Percentiles rank a stretch among this genome's conserved stretches.
Conservation (phyloP, 2,329 filamentous ascomycete species). For the Exophiala sp. region DNA sequence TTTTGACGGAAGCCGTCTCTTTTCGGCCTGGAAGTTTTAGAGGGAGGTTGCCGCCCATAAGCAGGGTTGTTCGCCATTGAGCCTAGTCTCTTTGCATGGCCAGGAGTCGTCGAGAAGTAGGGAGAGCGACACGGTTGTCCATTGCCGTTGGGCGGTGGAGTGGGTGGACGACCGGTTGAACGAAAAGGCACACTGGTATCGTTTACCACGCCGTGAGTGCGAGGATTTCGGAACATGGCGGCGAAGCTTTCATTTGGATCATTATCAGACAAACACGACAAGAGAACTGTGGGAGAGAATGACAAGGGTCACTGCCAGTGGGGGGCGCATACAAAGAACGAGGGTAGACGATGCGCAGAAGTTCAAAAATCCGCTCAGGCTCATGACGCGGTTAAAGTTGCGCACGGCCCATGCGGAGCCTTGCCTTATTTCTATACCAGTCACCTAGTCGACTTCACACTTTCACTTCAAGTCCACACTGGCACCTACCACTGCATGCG, state of each 20-base stretch:
- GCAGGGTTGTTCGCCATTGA: constrained; percentile 18
- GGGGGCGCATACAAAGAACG: too few relatives aligned
- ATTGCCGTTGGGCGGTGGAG: constrained; percentile 13
- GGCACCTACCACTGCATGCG: not conserved
- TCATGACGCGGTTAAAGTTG: not conserved
- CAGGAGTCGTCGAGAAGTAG: constrained; percentile 8
- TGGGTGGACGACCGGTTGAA: constrained; percentile 23
- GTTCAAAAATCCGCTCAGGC: not conserved
- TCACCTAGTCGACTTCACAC: too few relatives aligned
- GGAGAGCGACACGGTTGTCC: constrained; percentile 3
- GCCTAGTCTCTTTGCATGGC: not conserved
- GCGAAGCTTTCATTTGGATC: constrained; percentile 3
- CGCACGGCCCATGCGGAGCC: not conserved
- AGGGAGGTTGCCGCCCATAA: constrained; percentile 14
- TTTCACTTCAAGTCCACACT: too few relatives aligned
- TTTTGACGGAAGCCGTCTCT: constrained; percentile 36
- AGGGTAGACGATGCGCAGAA: too few relatives aligned
- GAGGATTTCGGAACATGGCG: constrained; percentile 27
- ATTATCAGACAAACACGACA: not conserved
- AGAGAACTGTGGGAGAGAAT: not conserved
- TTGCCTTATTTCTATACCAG: too few relatives aligned
- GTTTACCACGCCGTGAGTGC: constrained; percentile 16
- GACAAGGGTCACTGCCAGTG: too few relatives aligned
- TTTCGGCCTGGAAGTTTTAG: constrained; percentile 19
- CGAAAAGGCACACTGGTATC: constrained; percentile 7